Conservation (phyloP, 2,329 filamentous ascomycete species). For the Colletotrichum higginsianum region DNA sequence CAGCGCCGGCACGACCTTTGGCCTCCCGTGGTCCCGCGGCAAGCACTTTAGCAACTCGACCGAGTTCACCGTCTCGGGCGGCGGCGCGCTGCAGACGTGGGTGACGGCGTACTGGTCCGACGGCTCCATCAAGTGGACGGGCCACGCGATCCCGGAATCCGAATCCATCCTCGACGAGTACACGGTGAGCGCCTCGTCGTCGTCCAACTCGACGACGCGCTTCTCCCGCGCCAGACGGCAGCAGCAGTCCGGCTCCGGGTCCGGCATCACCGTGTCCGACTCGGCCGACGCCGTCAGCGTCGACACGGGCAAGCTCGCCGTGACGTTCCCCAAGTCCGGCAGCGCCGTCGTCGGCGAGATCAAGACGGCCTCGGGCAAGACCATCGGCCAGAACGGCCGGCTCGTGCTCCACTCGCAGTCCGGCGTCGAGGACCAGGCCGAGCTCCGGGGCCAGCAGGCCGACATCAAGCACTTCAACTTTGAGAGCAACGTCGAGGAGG, state of each 20-base stretch:
- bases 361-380: conserved; percentile 57
- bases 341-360: conserved; percentile 57
- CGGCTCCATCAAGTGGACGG: conserved; percentile 74
- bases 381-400: conserved; percentile 62
- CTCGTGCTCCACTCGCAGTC: conserved; percentile 69
- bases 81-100: conserved; percentile 63
- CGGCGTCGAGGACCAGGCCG: conserved; percentile 58
- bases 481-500: conserved; percentile 65
- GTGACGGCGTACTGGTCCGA: conserved; percentile 72
- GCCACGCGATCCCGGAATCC: conserved; percentile 66
- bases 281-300: conserved; percentile 52
- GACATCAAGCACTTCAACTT: conserved; percentile 61
- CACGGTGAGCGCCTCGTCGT: conserved; percentile 47
- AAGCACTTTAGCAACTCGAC: conserved; percentile 55
- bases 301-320: conserved; percentile 60
- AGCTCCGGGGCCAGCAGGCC: conserved; percentile 51
- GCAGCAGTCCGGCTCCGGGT: conserved; percentile 48
- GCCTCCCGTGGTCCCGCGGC: conserved; percentile 60
- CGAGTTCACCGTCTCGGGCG: conserved; percentile 51
- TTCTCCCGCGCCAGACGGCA: conserved; percentile 43
- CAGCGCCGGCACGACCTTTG: conserved; percentile 58
- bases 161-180: conserved; percentile 59
- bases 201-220: conserved; percentile 45
- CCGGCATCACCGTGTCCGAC: conserved; percentile 45
- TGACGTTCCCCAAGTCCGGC: conserved; percentile 60